phyloP scores from a whole-genome alignment of 306 rosid species.

The Glycyrrhiza uralensis region DNA sequence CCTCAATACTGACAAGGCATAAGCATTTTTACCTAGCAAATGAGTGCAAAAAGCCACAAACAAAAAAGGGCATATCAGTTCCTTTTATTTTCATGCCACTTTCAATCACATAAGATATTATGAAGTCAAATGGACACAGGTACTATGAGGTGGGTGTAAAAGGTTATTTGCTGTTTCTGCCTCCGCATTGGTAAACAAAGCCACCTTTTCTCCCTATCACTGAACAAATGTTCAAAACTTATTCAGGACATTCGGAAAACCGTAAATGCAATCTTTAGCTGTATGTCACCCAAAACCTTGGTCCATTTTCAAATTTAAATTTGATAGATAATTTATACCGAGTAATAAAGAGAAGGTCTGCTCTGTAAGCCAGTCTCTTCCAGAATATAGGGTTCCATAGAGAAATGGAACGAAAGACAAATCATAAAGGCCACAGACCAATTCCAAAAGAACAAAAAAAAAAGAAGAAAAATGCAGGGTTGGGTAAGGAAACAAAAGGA shows the following conservation, averaged over 20 bases:
- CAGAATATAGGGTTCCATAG: background rate
- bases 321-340: background rate
- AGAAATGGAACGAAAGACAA: background rate
- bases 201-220: background rate
- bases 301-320: background rate
- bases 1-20: slow-evolving; percentile 76
- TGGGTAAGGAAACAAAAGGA: background rate
- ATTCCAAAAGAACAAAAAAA: slow-evolving; percentile 3
- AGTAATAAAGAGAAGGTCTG: background rate
- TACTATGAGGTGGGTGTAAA: background rate
- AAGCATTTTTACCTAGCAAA: slow-evolving; percentile 71
- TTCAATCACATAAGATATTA: slow-evolving; percentile 2
- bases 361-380: background rate
- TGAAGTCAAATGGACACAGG: slow-evolving; percentile 5
- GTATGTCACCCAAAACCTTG: background rate
- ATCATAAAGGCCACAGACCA: background rate
- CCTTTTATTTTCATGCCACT: slow-evolving; percentile 19
- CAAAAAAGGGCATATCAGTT: slow-evolving; percentile 16
- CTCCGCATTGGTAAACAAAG: background rate
- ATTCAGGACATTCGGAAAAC: background rate
- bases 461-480: background rate
- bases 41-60: slow-evolving; percentile 18
- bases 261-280: background rate
- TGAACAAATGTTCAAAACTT: background rate
- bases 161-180: background rate